Evolutionary conservation across 495 filamentous ascomycete species (phyloP), one percentile per base, ranked within the genome.

Genomic region (Venustampulla echinocandica): DNA sequence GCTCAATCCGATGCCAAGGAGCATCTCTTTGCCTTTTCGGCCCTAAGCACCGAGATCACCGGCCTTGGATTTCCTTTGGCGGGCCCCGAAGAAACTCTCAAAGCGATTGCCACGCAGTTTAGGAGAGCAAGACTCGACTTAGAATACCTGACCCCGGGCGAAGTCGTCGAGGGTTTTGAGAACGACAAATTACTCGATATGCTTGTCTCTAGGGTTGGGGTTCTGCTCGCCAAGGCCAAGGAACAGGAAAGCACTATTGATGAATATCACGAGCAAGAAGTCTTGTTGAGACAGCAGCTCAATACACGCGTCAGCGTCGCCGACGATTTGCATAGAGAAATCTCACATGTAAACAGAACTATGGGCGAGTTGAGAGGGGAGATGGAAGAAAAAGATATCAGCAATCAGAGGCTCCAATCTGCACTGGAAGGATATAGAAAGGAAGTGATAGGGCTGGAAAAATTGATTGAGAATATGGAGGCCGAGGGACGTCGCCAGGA

Each of bases 61-160:
- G 54, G 42, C 10, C 63, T 84, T 0, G 81, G 81, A 1, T 86
- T 86, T 48, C 54, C 65, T 0, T 73, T 53, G 1, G 41, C 52
- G 0, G 65, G 64, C 47, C 61, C 66, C 0, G 52, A 68, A 14
- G 74, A 76, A n/a, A 68, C 74, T 19, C 53, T 86, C 5, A 37
- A 61, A 0, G 65, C 73, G 1, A 71, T 86, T 17, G 65, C 65
- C 14, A 27, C 56, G 13, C 61, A 68, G 18, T 79, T 87, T 60
- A 76, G 81, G n/a, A 53, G 71, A n/a, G 81, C 82, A 2, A 75
- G 82, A 3, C 65, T 87, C 1, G 73, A 81, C 20, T 68, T 87
- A 4, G 84, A 87, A 50, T 75, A 77, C 53, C 63, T 81, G 1
- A 68, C 79, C 0, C 84, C 83, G 0, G 82, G 81, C 3, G 83